Conservation (phyloP, 345 rosid genomes). For the Salix udensis region DNA sequence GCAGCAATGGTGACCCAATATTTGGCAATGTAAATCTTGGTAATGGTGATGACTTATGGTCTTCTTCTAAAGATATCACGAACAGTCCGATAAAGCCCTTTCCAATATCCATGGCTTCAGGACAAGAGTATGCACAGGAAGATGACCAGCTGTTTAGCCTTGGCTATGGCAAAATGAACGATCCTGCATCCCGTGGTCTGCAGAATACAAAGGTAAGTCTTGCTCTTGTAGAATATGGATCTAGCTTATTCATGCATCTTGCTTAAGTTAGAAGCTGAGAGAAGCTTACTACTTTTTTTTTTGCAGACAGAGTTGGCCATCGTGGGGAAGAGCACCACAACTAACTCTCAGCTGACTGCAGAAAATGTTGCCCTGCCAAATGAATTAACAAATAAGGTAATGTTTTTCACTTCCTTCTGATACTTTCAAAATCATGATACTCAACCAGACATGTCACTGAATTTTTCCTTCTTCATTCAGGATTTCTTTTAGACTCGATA, state of each 20-base stretch:
- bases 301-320: conserved; percentile 30
- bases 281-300: not conserved
- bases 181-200: conserved; percentile 38
- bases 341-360: conserved; percentile 20
- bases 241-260: conserved; percentile 2
- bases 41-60: conserved; percentile 69
- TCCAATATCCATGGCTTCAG: conserved; percentile 41
- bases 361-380: conserved; percentile 24
- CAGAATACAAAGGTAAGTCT: conserved; percentile 23
- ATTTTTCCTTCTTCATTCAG: not conserved
- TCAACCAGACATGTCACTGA: not conserved
- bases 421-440: not conserved
- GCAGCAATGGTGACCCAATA: conserved; percentile 88
- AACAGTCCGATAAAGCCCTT: conserved; percentile 50
- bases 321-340: conserved; percentile 21
- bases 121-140: conserved; percentile 49
- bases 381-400: conserved; percentile 38
- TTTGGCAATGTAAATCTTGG: conserved; percentile 71
- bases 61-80: conserved; percentile 57
- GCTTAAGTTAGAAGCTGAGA: not conserved
- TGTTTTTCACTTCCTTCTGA: not conserved
- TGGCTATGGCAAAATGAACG: conserved; percentile 38
- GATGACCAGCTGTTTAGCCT: conserved; percentile 41
- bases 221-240: conserved; percentile 31
- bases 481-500: not conserved